A percentile compares a stretch with the other conserved stretches of the same genome.
These are phyloP conservation scores for Raphanus raphanistrum DNA, from an alignment of 345 rosid genomes.

Conservation along the genomic window DNA sequence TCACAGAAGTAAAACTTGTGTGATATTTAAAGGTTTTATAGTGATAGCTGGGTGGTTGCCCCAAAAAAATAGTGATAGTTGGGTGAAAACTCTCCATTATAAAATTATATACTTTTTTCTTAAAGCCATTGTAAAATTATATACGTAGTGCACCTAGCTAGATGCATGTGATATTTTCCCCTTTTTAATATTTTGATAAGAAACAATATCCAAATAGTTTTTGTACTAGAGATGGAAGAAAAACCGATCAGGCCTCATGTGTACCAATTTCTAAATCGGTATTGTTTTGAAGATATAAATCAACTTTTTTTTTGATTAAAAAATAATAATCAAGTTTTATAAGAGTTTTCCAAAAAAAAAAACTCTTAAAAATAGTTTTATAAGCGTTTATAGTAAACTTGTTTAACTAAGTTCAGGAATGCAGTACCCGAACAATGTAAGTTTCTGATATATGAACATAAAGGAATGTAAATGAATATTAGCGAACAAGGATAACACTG, in stretches of 20 bases:
- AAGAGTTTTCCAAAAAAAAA: no score
- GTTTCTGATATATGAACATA: no score
- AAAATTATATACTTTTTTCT: no score
- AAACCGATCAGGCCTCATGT: background rate
- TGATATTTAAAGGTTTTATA: background rate
- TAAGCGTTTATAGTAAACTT: no score
- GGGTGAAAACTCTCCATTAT: background rate
- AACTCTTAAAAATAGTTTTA: no score
- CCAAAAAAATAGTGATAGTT: background rate
- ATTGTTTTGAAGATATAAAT: background rate
- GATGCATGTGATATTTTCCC: background rate
- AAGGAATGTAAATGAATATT: no score
- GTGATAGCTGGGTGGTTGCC: slow-evolving; percentile 4
- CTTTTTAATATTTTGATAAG: background rate
- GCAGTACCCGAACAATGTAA: no score
- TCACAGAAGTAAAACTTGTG: background rate
- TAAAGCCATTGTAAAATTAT: background rate
- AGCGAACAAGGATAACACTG: no score
- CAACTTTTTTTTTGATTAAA: no score
- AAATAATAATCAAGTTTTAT: no score
- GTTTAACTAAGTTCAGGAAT: no score
- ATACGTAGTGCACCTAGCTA: background rate
- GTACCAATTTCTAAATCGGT: background rate
- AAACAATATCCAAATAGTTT: background rate
- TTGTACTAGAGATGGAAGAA: background rate